Percentiles rank a stretch among this genome's conserved stretches.
Conservation (phyloP, 176 grass and related monocot genomes). For the Oryza meyeriana region DNA sequence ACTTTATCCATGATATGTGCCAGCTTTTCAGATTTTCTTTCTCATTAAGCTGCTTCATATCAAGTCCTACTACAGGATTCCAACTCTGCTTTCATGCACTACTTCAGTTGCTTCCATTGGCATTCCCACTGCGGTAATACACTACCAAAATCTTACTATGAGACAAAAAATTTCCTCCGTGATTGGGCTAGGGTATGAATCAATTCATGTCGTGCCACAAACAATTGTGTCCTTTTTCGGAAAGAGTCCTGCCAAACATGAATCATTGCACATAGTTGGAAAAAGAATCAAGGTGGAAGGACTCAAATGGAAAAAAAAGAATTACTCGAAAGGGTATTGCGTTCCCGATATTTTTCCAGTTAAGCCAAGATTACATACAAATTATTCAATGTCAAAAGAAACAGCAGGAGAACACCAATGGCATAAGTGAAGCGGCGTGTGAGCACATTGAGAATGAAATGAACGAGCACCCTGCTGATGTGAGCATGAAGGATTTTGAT, state of each 20-base stretch:
- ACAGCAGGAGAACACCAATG: too few species aligned
- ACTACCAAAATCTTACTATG: neutral
- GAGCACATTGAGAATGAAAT: too few species aligned
- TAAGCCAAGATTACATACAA: too few species aligned
- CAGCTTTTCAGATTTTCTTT: neutral
- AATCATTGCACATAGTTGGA: neutral
- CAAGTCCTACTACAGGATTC: neutral
- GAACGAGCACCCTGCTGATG: too few species aligned
- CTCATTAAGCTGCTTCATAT: neutral
- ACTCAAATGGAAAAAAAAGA: too few species aligned
- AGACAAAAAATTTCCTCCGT: neutral
- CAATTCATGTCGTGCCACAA: neutral
- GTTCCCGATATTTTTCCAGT: too few species aligned
- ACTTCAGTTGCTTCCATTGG: neutral
- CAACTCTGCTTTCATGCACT: neutral
- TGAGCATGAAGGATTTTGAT: too few species aligned
- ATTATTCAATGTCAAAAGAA: too few species aligned
- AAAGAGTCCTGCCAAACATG: neutral
- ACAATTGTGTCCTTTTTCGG: neutral
- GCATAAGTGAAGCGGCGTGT: too few species aligned
- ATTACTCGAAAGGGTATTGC: too few species aligned
- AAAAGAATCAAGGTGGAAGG: neutral
- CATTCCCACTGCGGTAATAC: neutral
- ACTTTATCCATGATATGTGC: too few species aligned
- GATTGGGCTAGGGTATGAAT: neutral